Base-by-base conservation (phyloP, 805 yeast species). In the Pachysolen tannophilus region DNA sequence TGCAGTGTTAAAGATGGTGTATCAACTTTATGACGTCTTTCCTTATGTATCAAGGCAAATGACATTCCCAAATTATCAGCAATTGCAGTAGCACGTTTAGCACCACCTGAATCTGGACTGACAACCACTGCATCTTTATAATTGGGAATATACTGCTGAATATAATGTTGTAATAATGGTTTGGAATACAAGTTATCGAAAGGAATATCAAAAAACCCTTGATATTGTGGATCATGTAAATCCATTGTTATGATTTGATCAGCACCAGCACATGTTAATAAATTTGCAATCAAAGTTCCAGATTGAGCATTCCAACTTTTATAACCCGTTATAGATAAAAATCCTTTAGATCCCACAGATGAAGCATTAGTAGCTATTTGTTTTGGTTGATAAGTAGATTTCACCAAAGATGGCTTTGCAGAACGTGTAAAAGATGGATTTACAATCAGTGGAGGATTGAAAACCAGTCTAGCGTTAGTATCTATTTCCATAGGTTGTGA, bases 21-120 rank as follows among this genome's bases (percentile, higher is more conserved):
- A 11, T 66, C 53, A 6, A 58, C 56, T 37, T 60, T 63, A 31
- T 67, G 72, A 44, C 94, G 67, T 53, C 95, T 69, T 54, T 92
- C 98, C 59, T 92, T 92, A 60, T 92, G 97, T 44, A 92, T 87
- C 58, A 92, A 66, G 0, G 99, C 98, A 63, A 92, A 88, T 18
- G 87, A 73, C 64, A 92, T 72, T 14, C 85, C 87, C 39, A 92
- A 61, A 1, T 82, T 73, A 60, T 92, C 99, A 2, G 98, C 98
- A 41, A 92, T 72, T 1, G 90, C 81, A 1, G 95, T 84, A 21
- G 98, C 97, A 45, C 98, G 67, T 58, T 92, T 92, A 33, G 98
- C 99, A 43, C 99, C 99, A 52, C 99, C 99, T 16, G 97, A 92
- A 60, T 92, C 99, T 0, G 99, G 99, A 1, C 96, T 86, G 23